phyloP scores from a whole-genome alignment of 495 filamentous ascomycete species.

The Podospora appendiculata region DNA sequence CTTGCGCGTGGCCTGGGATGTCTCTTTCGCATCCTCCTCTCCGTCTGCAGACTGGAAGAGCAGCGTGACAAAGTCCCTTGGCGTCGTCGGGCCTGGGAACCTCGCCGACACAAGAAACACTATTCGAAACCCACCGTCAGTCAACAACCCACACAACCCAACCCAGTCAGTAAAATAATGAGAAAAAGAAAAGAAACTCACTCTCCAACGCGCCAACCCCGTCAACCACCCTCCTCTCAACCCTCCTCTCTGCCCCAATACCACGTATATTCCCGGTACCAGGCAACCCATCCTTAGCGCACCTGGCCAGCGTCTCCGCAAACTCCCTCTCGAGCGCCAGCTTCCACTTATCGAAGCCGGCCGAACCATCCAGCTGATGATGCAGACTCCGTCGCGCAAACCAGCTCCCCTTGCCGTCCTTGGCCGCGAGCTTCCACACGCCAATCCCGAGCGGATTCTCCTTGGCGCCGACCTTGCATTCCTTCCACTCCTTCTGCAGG shows the following conservation, averaged over 20 bases:
- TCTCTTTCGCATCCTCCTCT: background rate
- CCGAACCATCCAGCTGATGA: constrained; percentile 28
- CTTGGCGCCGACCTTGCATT: constrained; percentile 54
- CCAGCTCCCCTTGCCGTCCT: constrained; percentile 82
- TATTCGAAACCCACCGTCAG: constrained; percentile 7
- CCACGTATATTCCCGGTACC: constrained; percentile 70
- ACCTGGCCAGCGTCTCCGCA: constrained; percentile 51
- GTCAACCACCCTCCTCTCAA: constrained; percentile 51
- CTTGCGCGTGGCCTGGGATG: background rate
- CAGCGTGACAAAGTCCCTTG: constrained; percentile 79
- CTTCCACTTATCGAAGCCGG: constrained; percentile 57
- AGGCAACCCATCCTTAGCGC: constrained; percentile 36
- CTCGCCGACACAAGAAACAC: constrained; percentile 82
- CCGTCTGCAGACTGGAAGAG: constrained; percentile 48
- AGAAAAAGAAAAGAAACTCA: constrained; percentile 21
- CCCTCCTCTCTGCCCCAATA: constrained; percentile 67
- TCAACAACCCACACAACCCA: constrained; percentile 1
- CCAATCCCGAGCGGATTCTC: constrained; percentile 71
- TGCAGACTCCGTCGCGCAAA: constrained; percentile 84
- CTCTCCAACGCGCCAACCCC: constrained; percentile 52
- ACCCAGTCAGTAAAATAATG: background rate
- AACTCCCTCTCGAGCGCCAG: constrained; percentile 53
- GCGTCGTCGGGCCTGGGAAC: constrained; percentile 81
- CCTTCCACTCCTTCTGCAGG: constrained; percentile 83
- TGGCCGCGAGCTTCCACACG: constrained; percentile 70